Evolutionary conservation across 2,329 filamentous ascomycete genomes (phyloP), one percentile per base, ranked within the genome.

Genomic region (Dothistroma septosporum): DNA sequence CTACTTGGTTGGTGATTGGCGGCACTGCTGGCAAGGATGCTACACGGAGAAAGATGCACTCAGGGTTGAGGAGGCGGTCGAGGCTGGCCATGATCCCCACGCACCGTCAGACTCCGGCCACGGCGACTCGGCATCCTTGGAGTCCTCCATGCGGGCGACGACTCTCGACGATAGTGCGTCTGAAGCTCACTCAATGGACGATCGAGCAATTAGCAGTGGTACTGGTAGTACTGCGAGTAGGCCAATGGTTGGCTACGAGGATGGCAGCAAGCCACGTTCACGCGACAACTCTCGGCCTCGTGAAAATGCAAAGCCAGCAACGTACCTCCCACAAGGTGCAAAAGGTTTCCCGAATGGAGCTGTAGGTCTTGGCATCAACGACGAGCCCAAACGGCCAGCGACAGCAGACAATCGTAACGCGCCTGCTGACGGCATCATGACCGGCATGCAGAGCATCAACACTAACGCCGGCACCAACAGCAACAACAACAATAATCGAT

Each of bases 21-120:
- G 92, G 68, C 88, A 95, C 68, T 97, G 93, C 78, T 97, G 93
- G 93, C 92, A 94, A 74, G 93, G 93, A 9, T 97, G 93, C 78
- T 92, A 88, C 80, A 95, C 90, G 12, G 93, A 97, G 76, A 87
- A 91, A 64, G 86, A 68, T 53, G 69, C 64, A 48, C 63, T 69
- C 22, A 68, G 65, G 33, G 55, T 62, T 16, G 70, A 69, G 60
- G 64, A 62, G 60, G 63, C 64, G 57, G 62, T 67, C 49, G 67
- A 69, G 60, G 61, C 64, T 31, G 67, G 65, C 54, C 50, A 61
- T 21, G 66, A 69, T 49, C 61, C 63, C 6, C 57, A 61, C 2
- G 47, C 50, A 22, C 35, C 48, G 8, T 28, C 28, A 11, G 57
- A 54, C 24, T 44, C 57, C 7, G 35, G 41, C 16, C 53, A 57